phyloP scores from a whole-genome alignment of 2,329 filamentous ascomycete species.

The Catunica adiposa region DNA sequence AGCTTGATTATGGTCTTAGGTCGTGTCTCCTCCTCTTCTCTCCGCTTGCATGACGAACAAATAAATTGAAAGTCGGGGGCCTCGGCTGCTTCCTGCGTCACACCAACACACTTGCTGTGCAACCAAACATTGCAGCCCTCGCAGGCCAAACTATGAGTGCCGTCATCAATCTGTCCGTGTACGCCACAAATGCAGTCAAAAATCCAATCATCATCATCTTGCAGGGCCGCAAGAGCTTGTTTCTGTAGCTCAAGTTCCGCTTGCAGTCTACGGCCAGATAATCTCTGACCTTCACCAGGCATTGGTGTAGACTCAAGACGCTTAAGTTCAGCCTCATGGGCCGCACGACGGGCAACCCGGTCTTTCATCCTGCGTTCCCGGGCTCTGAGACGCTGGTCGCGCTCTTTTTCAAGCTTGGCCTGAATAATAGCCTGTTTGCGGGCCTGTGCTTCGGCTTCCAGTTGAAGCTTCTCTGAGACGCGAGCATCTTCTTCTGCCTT shows the following conservation, averaged over 20 bases:
- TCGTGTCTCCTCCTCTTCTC: conserved; percentile 47
- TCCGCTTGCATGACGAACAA: conserved; percentile 59
- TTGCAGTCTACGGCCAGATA: conserved; percentile 34
- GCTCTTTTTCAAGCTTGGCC: conserved; percentile 48
- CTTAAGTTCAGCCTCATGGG: conserved; percentile 69
- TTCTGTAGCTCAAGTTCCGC: conserved; percentile 67
- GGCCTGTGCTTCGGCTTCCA: conserved; percentile 46
- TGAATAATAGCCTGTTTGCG: conserved; percentile 46
- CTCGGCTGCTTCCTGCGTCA: conserved; percentile 64
- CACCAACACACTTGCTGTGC: conserved; percentile 79
- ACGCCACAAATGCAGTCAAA: conserved; percentile 91
- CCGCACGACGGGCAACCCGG: conserved; percentile 64
- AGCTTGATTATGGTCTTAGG: conserved; percentile 34
- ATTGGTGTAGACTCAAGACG: conserved; percentile 38
- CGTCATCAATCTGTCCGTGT: conserved; percentile 86
- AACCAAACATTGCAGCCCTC: conserved; percentile 94
- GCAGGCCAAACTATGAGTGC: conserved; percentile 82
- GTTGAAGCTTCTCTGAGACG: conserved; percentile 14
- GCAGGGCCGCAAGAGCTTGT: conserved; percentile 53
- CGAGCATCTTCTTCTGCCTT: conserved; percentile 9
- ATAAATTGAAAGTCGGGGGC: conserved; percentile 75
- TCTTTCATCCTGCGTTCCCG: conserved; percentile 75
- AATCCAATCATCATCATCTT: conserved; percentile 74
- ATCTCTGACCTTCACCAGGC: conserved; percentile 3
- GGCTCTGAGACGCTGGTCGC: conserved; percentile 65